Conservation (phyloP, 129 eudicot genomes). For the Calendula officinalis region DNA sequence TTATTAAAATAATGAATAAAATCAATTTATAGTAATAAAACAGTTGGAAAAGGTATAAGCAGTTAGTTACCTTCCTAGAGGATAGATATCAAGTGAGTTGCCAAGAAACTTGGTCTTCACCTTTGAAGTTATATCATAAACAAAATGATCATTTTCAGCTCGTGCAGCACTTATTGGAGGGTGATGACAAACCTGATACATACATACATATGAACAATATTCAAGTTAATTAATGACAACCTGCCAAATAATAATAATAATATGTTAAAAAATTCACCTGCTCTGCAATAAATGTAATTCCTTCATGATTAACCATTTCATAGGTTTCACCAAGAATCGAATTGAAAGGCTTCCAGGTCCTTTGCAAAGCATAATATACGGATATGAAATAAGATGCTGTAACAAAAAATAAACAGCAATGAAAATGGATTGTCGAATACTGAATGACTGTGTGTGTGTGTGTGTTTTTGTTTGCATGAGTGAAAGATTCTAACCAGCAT, state of each 20-base stretch:
- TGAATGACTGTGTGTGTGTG: background rate
- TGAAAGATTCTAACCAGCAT: conserved; percentile 52
- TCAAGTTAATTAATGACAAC: background rate
- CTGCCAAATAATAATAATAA: background rate
- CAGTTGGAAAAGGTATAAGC: background rate
- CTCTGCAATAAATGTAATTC: conserved; percentile 82
- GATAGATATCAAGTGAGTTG: conserved; percentile 88
- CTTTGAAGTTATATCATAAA: conserved; percentile 84
- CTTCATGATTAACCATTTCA: conserved; percentile 85
- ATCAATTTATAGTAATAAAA: background rate
- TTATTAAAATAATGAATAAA: background rate
- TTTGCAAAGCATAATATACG: conserved; percentile 71
- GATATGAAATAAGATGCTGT: conserved; percentile 88
- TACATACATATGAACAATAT: background rate
- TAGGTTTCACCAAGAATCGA: conserved; percentile 98
- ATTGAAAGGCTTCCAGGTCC: conserved; percentile 98
- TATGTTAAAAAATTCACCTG: conserved; percentile 48
- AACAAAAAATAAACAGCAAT: conserved; percentile 12
- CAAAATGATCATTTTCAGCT: conserved; percentile 92
- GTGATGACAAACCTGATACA: conserved; percentile 82
- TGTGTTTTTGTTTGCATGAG: background rate
- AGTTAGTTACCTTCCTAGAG: conserved; percentile 76
- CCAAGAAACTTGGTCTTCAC: conserved; percentile 92
- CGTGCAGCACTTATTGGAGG: conserved; percentile 98
- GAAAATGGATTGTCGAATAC: conserved; percentile 1